These are phyloP conservation scores for Amaranthus cruentus DNA, from an alignment of 148 eudicot species.

Conservation along the genomic window DNA sequence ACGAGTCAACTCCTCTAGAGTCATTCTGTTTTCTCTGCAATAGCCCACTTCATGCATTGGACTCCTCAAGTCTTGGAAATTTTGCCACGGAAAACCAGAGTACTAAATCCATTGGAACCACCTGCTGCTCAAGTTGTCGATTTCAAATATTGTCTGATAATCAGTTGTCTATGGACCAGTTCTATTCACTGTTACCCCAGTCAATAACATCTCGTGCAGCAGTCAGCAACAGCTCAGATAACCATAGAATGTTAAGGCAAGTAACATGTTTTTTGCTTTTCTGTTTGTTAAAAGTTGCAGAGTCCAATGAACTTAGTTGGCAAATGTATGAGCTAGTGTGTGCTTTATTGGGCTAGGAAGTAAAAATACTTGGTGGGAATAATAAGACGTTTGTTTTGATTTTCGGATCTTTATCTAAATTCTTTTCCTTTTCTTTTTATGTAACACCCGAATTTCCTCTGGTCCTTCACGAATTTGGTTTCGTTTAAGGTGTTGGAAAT, in stretches of 20 bases:
- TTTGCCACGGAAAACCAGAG: slow-evolving; percentile 23
- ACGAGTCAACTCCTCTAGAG: slow-evolving; percentile 61
- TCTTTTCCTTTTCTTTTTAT: not conserved
- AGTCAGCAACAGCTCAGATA: slow-evolving; percentile 24
- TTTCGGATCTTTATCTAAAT: too few species aligned
- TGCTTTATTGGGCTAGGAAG: not conserved
- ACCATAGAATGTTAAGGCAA: slow-evolving; percentile 52
- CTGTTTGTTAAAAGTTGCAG: not conserved
- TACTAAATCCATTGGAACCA: slow-evolving; percentile 27
- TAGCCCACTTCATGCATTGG: slow-evolving; percentile 60
- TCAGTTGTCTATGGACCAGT: slow-evolving; percentile 38
- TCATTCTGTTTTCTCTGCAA: slow-evolving; percentile 75
- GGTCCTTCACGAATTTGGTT: too few species aligned
- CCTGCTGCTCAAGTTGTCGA: slow-evolving; percentile 78
- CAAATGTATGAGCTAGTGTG: not conserved
- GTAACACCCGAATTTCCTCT: too few species aligned
- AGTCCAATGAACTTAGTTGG: not conserved
- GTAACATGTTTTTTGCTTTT: slow-evolving; percentile 13
- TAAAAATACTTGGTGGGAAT: not conserved
- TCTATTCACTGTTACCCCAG: slow-evolving; percentile 58
- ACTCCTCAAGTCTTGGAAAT: slow-evolving; percentile 16
- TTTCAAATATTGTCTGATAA: slow-evolving; percentile 84
- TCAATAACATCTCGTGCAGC: slow-evolving; percentile 35
- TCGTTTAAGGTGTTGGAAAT: too few species aligned
- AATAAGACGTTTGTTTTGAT: not conserved